A percentile compares a stretch with the other conserved stretches of the same genome.
Evolutionary conservation across 2,329 filamentous ascomycete species (phyloP).

Genomic region (Cladosporium cucumerinum): DNA sequence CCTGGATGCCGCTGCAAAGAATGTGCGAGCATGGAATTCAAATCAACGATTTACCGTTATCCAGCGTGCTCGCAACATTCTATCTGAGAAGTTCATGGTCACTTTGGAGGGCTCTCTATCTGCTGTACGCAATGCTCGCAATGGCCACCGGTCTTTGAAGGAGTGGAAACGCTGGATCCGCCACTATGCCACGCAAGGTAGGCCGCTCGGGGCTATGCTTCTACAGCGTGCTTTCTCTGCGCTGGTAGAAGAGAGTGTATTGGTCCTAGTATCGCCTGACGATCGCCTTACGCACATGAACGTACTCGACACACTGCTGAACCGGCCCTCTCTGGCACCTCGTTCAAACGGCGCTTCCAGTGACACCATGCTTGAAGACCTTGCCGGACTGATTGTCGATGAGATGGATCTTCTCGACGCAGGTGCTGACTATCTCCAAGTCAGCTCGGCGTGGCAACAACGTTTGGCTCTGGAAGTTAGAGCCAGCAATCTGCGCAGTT

Average conservation of each 20-base stretch:
- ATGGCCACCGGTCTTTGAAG: slow-evolving; percentile 61
- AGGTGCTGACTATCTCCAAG: slow-evolving; percentile 81
- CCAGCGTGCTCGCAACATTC: slow-evolving; percentile 64
- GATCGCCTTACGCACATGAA: slow-evolving; percentile 21
- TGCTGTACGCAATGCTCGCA: slow-evolving; percentile 76
- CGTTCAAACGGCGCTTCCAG: slow-evolving; percentile 39
- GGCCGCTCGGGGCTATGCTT: slow-evolving; percentile 86
- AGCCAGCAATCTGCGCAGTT: slow-evolving; percentile 74
- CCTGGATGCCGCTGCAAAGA: slow-evolving; percentile 73
- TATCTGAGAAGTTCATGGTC: slow-evolving; percentile 82
- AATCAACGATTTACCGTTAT: slow-evolving; percentile 72
- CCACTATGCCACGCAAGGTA: slow-evolving; percentile 74
- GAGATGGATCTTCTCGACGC: slow-evolving; percentile 86
- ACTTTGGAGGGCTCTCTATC: slow-evolving; percentile 87
- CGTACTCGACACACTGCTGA: slow-evolving; percentile 31
- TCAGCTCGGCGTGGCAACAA: slow-evolving; percentile 84
- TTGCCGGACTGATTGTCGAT: slow-evolving; percentile 71
- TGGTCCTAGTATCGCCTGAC: slow-evolving; percentile 25
- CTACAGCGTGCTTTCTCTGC: slow-evolving; percentile 85
- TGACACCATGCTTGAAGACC: slow-evolving; percentile 50
- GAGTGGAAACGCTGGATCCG: slow-evolving; percentile 87
- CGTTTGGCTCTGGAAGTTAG: slow-evolving; percentile 82
- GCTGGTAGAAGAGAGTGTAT: slow-evolving; percentile 55
- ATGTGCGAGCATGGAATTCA: slow-evolving; percentile 76
- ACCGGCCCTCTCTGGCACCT: slow-evolving; percentile 29